phyloP scores from a whole-genome alignment of 805 yeast genomes.

The Wickerhamomyces ciferrii region DNA sequence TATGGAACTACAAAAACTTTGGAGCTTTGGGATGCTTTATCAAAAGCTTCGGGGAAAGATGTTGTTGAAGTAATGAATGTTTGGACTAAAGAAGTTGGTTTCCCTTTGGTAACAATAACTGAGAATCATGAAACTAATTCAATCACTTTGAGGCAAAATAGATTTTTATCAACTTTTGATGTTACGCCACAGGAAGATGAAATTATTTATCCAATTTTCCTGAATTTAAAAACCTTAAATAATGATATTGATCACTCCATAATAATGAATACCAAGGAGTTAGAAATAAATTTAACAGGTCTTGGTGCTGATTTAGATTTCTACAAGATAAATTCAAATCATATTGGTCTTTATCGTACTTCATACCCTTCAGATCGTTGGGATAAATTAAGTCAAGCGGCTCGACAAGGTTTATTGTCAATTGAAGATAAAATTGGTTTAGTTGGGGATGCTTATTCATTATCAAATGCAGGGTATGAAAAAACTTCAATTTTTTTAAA shows the following conservation, averaged over 20 bases:
- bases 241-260: constrained; percentile 61
- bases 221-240: constrained; percentile 51
- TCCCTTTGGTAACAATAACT: constrained; percentile 64
- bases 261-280: constrained; percentile 49
- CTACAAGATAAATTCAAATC: constrained; percentile 69
- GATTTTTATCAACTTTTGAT: constrained; percentile 74
- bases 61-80: constrained; percentile 69
- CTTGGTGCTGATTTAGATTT: constrained; percentile 39
- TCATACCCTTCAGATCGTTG: constrained; percentile 67
- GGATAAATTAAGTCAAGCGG: constrained; percentile 58
- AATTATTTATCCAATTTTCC: constrained; percentile 64
- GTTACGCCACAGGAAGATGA: constrained; percentile 70
- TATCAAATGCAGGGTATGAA: constrained; percentile 66
- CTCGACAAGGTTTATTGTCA: constrained; percentile 50
- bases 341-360: constrained; percentile 72
- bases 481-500: constrained; percentile 55
- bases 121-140: constrained; percentile 41
- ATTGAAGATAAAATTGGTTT: constrained; percentile 77
- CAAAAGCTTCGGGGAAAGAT: constrained; percentile 67
- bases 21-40: constrained; percentile 71
- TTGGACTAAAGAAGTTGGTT: constrained; percentile 79
- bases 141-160: constrained; percentile 59
- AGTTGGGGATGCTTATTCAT: constrained; percentile 73
- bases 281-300: constrained; percentile 34
- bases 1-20: constrained; percentile 75